phyloP scores from a whole-genome alignment of 257 asterid genomes.

The Solanum bulbocastanum region DNA sequence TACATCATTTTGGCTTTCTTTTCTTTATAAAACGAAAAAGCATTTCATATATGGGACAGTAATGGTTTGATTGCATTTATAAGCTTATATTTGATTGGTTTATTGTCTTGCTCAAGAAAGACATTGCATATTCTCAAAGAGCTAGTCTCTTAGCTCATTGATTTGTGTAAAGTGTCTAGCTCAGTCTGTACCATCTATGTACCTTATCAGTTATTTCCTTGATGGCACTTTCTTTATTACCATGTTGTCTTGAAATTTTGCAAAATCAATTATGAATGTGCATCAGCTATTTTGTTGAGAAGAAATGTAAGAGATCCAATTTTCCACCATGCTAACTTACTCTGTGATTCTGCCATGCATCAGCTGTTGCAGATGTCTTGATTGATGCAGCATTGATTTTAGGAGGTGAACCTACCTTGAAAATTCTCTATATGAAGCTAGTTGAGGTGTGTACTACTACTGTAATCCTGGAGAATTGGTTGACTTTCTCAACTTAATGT shows the following conservation, averaged over 20 bases:
- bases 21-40: background rate
- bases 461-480: conserved; percentile 5
- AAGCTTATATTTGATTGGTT: background rate
- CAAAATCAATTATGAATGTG: background rate
- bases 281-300: background rate
- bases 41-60: background rate
- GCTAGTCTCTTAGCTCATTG: background rate
- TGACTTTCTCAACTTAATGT: background rate
- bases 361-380: conserved; percentile 98
- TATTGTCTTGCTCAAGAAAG: background rate
- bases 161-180: background rate
- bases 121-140: background rate
- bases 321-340: conserved; percentile 9
- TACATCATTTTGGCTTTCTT: background rate
- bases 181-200: background rate
- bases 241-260: background rate
- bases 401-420: conserved; percentile 87
- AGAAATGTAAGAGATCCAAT: background rate
- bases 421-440: conserved; percentile 79
- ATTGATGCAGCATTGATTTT: conserved; percentile 89
- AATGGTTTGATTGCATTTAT: background rate
- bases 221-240: background rate
- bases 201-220: background rate
- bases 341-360: conserved; percentile 17
- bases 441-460: conserved; percentile 52